Evolutionary conservation across 78 protist genomes (phyloP).

Genomic region (slime mould (Dictyostelium discoideum)): dicty_2.7 NC_007089.4:3048001-3048500

Average conservation of each 20-base stretch:
- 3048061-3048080: background rate
- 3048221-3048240: background rate
- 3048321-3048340: background rate
- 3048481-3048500: background rate
- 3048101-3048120: background rate
- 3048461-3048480: background rate
- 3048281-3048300: background rate
- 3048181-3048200: background rate
- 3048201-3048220: background rate
- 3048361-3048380: background rate
- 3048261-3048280: background rate
- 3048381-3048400: background rate
- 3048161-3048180: background rate
- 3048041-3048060: background rate
- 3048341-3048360: background rate
- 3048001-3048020: background rate
- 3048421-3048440: background rate
- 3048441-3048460: background rate
- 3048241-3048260: background rate
- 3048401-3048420: background rate
- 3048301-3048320: background rate
- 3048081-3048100: background rate
- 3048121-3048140: background rate
- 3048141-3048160: background rate
- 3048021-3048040: background rate